Evolutionary conservation across 148 eudicot genomes (phyloP), one percentile per base, ranked within the genome.

Genomic region (Arbutus unedo): DNA sequence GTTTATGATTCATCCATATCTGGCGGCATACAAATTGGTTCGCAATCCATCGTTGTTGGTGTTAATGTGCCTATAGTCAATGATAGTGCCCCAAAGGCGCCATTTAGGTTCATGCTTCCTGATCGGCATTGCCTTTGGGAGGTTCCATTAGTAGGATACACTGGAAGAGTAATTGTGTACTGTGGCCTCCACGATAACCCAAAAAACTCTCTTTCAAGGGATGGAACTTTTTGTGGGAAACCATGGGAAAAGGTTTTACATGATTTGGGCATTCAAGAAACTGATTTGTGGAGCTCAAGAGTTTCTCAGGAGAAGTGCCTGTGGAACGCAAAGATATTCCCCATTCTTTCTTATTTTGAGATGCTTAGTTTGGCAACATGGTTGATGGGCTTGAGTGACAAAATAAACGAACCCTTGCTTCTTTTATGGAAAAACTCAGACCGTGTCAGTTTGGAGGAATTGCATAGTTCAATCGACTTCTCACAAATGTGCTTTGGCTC

Each of bases 141-240:
- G 91, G 99, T 96, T 81, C 99, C 99, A 4, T 93, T 96, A 85
- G 85, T 90, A 16, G 99, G 90, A 83, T 81, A 85, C 84, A 83
- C 84, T 59, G 92, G 91, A 80, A 90, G 90, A 83, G 91, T 96
- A 74, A 87, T 94, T 72, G 98, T 94, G 50, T 94, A 92, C 83
- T 96, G 99, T 90, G 99, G 99, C 48, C 93, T 96, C 82, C 96
- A 93, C 87, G 99, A 96, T 89, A 96, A 96, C 89, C 98, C 99
- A 18, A 96, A 96, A 86, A 85, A 77, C 73, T 76, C 92, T n/a
- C 81, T 91, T 75, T 85, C 86, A 31, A 88, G 83, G 76, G 91
- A 93, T 66, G 99, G 99, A 59, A 94, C 96, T 56, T 96, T 96
- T 82, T 96, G 99, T 89, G 99, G 98, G 78, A 93, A 89, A 89